Base-by-base conservation (phyloP, 164 flowering plant genomes). In the Brasenia schreberi region DNA sequence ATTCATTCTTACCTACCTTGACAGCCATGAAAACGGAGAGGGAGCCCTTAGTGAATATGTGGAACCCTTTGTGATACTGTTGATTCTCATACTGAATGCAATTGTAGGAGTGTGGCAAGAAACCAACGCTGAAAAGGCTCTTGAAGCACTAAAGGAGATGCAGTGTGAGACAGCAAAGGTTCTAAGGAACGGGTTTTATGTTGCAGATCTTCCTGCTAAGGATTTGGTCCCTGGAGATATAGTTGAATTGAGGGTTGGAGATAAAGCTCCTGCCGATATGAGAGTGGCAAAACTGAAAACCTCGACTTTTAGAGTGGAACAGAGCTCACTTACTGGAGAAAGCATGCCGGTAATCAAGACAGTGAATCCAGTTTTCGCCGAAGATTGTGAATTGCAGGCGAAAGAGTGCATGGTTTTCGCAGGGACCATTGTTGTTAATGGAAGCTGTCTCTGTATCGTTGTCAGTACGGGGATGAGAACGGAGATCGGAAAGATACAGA, bases 101-200 rank as follows among this genome's bases (percentile, higher is more conserved):
- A 69, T 77, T 44, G 87, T 83, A 27, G 85, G 87, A 4, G 80
- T 83, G 49, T 83, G 87, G 87, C 87, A 83, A 64, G 87, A 83
- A 76, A 81, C 66, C 66, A 84, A 82, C 63, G 85, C 85, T 0
- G 87, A 84, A 74, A 84, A 84, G 70, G 87, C 87, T 5, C 61
- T 84, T 43, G 87, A 84, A 63, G 85, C 85, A 4, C 79, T 84
- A 6, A 84, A 81, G 64, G 85, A 84, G 67, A 78, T 84, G 53
- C 87, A 84, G 27, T 82, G 82, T 0, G 87, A 80, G 70, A 70
- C 69, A 0, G 85, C 85, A 0, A 53, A 76, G 4, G 82, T 80
- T 17, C 64, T 78, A 43, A 80, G 87, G 4, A 74, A 83, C 19
- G 75, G 77, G 7, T 66, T 58, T 39, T 49, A 52, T 60, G 44